Base-by-base conservation (phyloP, 2,329 filamentous ascomycete genomes). In the Piedraia hortae region DNA sequence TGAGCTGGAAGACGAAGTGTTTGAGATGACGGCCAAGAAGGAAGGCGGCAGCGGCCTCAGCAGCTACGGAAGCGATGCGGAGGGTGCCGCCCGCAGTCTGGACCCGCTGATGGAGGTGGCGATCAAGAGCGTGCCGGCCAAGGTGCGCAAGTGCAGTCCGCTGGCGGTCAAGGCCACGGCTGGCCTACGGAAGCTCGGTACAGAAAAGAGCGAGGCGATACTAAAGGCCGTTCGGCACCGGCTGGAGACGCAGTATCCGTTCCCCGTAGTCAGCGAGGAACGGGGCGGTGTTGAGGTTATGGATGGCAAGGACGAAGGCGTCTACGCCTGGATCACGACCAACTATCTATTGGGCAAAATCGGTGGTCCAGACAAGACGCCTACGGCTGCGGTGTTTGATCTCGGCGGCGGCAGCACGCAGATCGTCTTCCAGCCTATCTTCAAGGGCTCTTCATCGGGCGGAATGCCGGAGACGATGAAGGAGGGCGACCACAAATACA, bases 261-360 rank as follows among this genome's bases (percentile, higher is more conserved):
- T 97, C 60, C 78, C 85, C 1, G 74, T 97, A 18, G 72, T 97
- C 25, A 70, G 74, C 7, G 59, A 66, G 31, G 74, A 77, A 37
- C 68, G 82, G 34, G 66, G 73, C 24, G 85, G 88, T 25, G 77
- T 97, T 13, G 64, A 78, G 30, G 88, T 97, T 45, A 97, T 97
- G 85, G 80, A 90, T 37, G 85, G 85, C 30, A 78, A 74, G 22
- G 74, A 91, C 40, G 85, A 97, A 51, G 85, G 85, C 42, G 82
- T 97, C 14, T 97, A 89, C 42, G 88, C 85, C 23, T 97, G 85
- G 85, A 89, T 97, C 45, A 97, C 85, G 4, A 85, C 78, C 33
- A 97, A 97, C 57, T 97, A 97, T 48, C 69, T 97, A 18, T 64
- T 97, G 12, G 82, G 82, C 39, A 93, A 93, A 53, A 93, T 97